Evolutionary conservation across 75 land plant genomes (phyloP).

Genomic region (Pseudotsuga menziesii): DNA sequence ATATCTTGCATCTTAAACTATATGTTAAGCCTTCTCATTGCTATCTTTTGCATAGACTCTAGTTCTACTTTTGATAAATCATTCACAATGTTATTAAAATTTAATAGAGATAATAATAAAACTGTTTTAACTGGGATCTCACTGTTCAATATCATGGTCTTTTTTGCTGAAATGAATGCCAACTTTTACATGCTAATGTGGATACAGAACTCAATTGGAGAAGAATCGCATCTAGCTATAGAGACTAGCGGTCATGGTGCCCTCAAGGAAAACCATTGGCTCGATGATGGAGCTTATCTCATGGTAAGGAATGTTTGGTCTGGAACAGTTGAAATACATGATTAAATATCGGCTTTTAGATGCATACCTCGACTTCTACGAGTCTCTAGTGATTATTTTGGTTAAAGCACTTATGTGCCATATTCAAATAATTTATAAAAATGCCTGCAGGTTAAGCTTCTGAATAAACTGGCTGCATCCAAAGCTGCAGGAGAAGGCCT

Average conservation of each 20-base stretch:
- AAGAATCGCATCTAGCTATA: conserved; percentile 95
- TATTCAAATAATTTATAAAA: conserved; percentile 4
- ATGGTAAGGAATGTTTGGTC: conserved; percentile 53
- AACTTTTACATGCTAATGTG: neutral
- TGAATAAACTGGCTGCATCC: conserved; percentile 93
- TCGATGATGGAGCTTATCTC: conserved; percentile 98
- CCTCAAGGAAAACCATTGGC: conserved; percentile 97
- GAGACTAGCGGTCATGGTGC: conserved; percentile 99
- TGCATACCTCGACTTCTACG: neutral
- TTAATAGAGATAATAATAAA: neutral
- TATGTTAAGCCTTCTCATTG: neutral
- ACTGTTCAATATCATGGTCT: neutral
- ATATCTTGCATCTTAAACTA: neutral
- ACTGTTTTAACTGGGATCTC: neutral
- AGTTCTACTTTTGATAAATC: conserved; percentile 3
- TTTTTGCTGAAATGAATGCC: neutral
- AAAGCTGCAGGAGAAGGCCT: conserved; percentile 51
- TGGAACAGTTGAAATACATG: neutral
- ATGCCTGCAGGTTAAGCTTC: conserved; percentile 75
- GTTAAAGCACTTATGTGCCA: neutral
- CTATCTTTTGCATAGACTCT: neutral
- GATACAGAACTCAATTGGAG: conserved; percentile 78
- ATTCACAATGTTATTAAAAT: neutral
- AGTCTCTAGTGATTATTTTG: neutral
- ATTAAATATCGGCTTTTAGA: neutral